Evolutionary conservation across 371 early-diverging fungal species (phyloP).

Genomic region (Lichtheimia corymbifera): DNA sequence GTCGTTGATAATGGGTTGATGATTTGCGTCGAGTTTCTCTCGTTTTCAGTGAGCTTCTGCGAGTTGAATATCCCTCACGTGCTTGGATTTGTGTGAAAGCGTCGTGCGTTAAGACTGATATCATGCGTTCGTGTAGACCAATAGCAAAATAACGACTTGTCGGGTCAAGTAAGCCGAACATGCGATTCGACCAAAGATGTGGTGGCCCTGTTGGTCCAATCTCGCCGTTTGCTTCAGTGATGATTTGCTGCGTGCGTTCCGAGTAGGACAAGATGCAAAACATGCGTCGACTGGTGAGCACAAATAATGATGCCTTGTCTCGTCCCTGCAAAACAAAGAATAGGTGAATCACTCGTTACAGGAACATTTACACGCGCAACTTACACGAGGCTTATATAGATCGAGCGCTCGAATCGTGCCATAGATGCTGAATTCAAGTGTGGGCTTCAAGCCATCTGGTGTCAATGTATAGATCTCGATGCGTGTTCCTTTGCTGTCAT

Average conservation of each 20-base stretch:
- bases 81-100: constrained; percentile 5
- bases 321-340: constrained; percentile 21
- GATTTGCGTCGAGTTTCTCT: constrained; percentile 28
- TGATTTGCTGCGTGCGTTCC: constrained; percentile 35
- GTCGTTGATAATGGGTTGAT: constrained; percentile 5
- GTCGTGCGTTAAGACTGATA: constrained; percentile 24
- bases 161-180: constrained; percentile 58
- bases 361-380: not conserved
- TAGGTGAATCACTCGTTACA: not conserved
- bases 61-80: not conserved
- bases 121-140: constrained; percentile 33
- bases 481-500: constrained; percentile 68
- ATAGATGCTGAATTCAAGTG: constrained; percentile 70
- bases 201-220: constrained; percentile 58
- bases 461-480: constrained; percentile 68
- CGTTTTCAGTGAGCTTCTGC: constrained; percentile 18
- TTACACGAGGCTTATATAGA: constrained; percentile 58
- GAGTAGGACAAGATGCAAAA: constrained; percentile 67
- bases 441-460: constrained; percentile 63
- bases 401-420: constrained; percentile 69
- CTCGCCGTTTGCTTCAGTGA: constrained; percentile 70
- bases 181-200: constrained; percentile 31
- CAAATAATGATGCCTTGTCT: constrained; percentile 61
- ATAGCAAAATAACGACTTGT: constrained; percentile 45
- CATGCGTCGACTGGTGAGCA: constrained; percentile 59